Percentiles rank a stretch among this genome's conserved stretches.
phyloP scores from a whole-genome alignment of 148 eudicot species.

The Cornus suecica region DNA sequence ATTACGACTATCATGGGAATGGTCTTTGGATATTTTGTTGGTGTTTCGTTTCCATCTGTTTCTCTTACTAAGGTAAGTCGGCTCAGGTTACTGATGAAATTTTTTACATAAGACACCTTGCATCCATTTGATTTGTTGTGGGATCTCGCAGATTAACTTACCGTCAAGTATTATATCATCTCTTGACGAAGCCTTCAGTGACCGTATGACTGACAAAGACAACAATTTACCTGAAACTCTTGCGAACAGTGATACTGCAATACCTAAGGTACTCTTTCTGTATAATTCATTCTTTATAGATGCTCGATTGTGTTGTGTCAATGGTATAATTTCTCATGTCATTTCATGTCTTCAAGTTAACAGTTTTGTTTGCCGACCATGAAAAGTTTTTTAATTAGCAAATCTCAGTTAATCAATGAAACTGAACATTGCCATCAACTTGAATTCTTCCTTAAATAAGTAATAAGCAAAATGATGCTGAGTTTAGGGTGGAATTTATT shows the following conservation, averaged over 20 bases:
- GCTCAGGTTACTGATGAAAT: background rate
- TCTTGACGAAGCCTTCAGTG: slow-evolving; percentile 39
- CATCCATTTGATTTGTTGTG: slow-evolving; percentile 12
- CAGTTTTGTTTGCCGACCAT: no score
- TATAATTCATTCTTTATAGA: background rate
- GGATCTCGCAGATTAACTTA: slow-evolving; percentile 48
- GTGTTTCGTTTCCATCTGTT: slow-evolving; percentile 60
- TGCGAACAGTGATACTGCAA: slow-evolving; percentile 43
- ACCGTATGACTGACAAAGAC: slow-evolving; percentile 21
- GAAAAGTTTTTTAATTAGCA: no score
- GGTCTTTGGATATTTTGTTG: slow-evolving; percentile 65
- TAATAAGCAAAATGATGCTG: no score
- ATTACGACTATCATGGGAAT: slow-evolving; percentile 58
- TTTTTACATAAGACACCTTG: slow-evolving; percentile 3
- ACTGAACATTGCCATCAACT: no score
- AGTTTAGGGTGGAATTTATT: no score
- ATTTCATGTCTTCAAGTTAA: no score
- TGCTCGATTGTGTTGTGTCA: background rate
- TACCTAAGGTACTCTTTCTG: slow-evolving; percentile 42
- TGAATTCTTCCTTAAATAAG: no score
- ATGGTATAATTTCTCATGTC: background rate
- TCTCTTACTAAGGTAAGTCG: slow-evolving; percentile 51
- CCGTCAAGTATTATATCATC: slow-evolving; percentile 46
- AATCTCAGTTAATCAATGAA: no score
- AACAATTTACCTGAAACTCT: slow-evolving; percentile 47